phyloP scores from a whole-genome alignment of 176 grass and related monocot genomes.

The Chloris gayana region DNA sequence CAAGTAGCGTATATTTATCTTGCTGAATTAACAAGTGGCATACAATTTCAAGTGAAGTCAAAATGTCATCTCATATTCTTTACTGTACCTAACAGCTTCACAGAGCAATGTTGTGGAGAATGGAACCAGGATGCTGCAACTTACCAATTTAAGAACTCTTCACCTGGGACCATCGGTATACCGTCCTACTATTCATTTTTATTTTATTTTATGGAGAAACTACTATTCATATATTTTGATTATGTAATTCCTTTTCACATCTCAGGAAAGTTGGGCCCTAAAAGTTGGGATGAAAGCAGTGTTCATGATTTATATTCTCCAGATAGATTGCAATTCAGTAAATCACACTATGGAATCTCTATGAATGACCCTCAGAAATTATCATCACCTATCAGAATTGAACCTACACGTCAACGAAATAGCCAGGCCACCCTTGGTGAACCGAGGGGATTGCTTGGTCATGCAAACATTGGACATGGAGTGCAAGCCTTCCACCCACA shows the following conservation, averaged over 20 bases:
- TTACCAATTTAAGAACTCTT: conserved; percentile 48
- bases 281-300: conserved; percentile 31
- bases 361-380: conserved; percentile 41
- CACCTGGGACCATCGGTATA: conserved; percentile 42
- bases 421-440: conserved; percentile 42
- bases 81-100: conserved; percentile 43
- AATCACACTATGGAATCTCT: conserved; percentile 36
- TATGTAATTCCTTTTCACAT: neutral
- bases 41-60: neutral
- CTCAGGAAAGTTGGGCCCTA: conserved; percentile 41
- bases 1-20: neutral
- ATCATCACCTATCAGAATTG: conserved; percentile 62
- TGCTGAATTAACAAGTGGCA: neutral
- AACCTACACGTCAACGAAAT: conserved; percentile 40
- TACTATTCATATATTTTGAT: conserved; percentile 1
- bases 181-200: neutral
- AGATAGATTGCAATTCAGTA: conserved; percentile 33
- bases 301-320: conserved; percentile 47
- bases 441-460: conserved; percentile 47
- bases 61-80: neutral
- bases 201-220: neutral
- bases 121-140: conserved; percentile 27
- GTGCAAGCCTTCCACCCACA: conserved; percentile 55
- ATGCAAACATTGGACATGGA: conserved; percentile 52
- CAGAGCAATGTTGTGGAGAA: conserved; percentile 36